Base-by-base conservation (phyloP, 2,329 filamentous ascomycete genomes). In the Talaromyces piceae region DNA sequence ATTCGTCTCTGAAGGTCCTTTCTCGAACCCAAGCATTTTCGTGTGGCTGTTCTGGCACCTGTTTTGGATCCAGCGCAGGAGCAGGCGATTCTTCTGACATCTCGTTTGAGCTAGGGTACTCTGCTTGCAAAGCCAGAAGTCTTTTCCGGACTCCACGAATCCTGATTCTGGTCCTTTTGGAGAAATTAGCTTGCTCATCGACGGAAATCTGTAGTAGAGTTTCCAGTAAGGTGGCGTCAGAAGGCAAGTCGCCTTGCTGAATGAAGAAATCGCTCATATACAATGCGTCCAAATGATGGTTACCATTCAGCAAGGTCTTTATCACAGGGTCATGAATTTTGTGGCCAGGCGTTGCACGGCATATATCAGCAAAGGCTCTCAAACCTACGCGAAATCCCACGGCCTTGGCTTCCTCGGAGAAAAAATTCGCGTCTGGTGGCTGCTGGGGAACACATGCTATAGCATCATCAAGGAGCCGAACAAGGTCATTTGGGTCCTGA, bases 1-100 rank as follows among this genome's bases (percentile, higher is more conserved):
- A 77, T 0, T 74, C 69, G 64, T 93, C 88, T 60, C 80, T 84
- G 56, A 82, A 79, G 7, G 69, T 67, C 54, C 77, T 81, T 30
- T 61, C 67, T 18, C 61, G 54, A 3, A 56, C 43, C 50, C 53
- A 54, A 12, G 48, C 41, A 5, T 45, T 33, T n/a, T 30, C 50
- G 7, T 45, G 18, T 12, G 39, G 22, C 26, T 53, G 28, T 37
- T 49, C 41, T 5, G n/a, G 18, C n/a, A 56, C 33, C 7, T 12
- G 5, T 55, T 44, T 11, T 57, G 13, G 22, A 53, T 48, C n/a
- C 39, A 31, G 25, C 53, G 44, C 3, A 57, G 26, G 18, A 8
- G 41, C 6, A 20, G 20, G 7, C 9, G 41, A 45, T 37, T 18
- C 33, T 37, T 37, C 31, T 16, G 13, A 20, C 3, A 9, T 41